Percentiles rank a stretch among this genome's conserved stretches.
Conservation (phyloP, 169 alveolate genomes). For the Cryptosporidium bovis region DNA sequence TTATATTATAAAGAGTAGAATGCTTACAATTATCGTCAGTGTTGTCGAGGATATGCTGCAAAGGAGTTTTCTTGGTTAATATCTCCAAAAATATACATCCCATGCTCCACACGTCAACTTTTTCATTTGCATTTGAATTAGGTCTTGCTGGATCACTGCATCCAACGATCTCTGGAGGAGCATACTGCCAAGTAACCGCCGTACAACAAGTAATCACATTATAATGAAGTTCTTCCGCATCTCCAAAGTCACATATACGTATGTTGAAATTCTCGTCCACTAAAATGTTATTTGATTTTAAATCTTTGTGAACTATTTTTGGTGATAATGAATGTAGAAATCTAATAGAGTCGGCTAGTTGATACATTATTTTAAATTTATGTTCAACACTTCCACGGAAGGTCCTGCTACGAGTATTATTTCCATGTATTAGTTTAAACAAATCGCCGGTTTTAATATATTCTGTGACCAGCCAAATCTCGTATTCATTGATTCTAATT, state of each 20-base stretch:
- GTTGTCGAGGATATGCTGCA: constrained; percentile 62
- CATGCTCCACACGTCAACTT: constrained; percentile 78
- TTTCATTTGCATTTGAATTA: constrained; percentile 66
- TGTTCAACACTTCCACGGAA: constrained; percentile 38
- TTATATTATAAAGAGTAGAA: constrained; percentile 55
- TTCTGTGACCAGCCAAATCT: constrained; percentile 75
- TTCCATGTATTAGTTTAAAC: constrained; percentile 62
- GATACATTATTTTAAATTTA: constrained; percentile 62
- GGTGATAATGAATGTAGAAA: constrained; percentile 81
- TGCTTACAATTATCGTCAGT: constrained; percentile 57
- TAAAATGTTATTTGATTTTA: constrained; percentile 90
- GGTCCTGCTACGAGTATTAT: constrained; percentile 11
- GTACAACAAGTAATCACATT: constrained; percentile 71
- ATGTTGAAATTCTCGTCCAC: constrained; percentile 82
- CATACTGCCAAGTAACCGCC: constrained; percentile 78
- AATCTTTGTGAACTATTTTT: constrained; percentile 90
- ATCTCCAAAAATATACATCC: constrained; percentile 75
- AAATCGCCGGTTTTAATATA: constrained; percentile 70
- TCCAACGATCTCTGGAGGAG: constrained; percentile 76
- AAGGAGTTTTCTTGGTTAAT: constrained; percentile 50
- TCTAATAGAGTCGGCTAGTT: constrained; percentile 64
- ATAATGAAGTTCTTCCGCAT: constrained; percentile 74
- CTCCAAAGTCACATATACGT: constrained; percentile 91
- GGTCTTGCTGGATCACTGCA: constrained; percentile 76
- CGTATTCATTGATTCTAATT: constrained; percentile 58